Conservation (phyloP, 352 stramenopile species). For the Blastocystis sp. region DNA sequence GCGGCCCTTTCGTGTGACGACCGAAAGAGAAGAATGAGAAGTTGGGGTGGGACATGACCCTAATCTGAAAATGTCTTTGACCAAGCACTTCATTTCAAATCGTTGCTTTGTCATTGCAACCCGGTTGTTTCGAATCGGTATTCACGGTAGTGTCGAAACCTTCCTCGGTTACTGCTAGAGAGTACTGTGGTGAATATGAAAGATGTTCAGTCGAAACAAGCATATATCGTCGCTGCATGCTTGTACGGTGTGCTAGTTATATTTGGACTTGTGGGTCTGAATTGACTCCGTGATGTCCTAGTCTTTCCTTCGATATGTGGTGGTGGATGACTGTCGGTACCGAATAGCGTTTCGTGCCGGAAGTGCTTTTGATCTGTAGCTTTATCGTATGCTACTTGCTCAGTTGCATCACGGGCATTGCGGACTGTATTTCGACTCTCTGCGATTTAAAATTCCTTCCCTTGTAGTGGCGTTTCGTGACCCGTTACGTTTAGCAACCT, state of each 20-base stretch:
- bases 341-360: not conserved
- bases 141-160: not conserved
- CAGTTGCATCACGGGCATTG: slow-evolving; percentile 10
- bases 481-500: slow-evolving; percentile 4
- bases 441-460: not conserved
- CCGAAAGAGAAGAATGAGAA: too few species aligned
- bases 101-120: not conserved
- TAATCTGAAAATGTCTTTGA: not conserved
- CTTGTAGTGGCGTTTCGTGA: not conserved
- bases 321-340: slow-evolving; percentile 1
- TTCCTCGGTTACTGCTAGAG: not conserved
- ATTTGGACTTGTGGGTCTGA: slow-evolving; percentile 18
- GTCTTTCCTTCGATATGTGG: slow-evolving; percentile 21
- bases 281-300: not conserved
- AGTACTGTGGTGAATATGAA: not conserved
- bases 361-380: not conserved
- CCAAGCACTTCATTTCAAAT: not conserved
- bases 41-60: not conserved
- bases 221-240: not conserved
- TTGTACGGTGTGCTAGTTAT: slow-evolving; percentile 48
- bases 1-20: too few species aligned
- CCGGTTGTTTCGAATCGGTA: not conserved
- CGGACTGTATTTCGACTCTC: not conserved
- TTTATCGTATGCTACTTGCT: slow-evolving; percentile 63
- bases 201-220: not conserved